Base-by-base conservation (phyloP, 225 moss, liverwort and hornwort genomes). In the Pleurozium schreberi region DNA sequence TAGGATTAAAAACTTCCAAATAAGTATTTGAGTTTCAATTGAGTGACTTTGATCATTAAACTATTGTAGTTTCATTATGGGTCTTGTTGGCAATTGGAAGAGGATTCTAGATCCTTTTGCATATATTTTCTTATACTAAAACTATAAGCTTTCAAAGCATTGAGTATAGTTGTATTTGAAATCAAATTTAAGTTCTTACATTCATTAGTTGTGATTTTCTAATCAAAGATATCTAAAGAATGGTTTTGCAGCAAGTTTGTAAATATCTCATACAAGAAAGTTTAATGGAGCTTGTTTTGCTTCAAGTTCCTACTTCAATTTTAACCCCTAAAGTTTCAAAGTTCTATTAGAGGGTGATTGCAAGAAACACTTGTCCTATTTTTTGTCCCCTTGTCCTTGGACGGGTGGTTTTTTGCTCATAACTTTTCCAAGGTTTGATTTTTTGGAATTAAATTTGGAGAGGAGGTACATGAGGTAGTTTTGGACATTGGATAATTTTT, bases 231-330 rank as follows among this genome's bases (percentile, higher is more conserved):
- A 31, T 73, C 12, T 2, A 75, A 7, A 19, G 7, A 2, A 16
- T 75, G 33, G 31, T 31, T 49, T 31, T 45, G n/a, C 0, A 49
- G 2, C 1, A 49, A 75, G 7, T 2, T 12, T 75, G 19, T 5
- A 31, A 31, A 49, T 19, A 75, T 49, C 7, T 17, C 6, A 49
- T 31, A 75, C 19, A 49, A 75, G 4, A 31, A 75, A 75, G 16
- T 1, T 75, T 12, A 31, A 31, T 3, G 0, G 1, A 31, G 11
- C 12, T 19, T 11, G 4, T n/a, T 74, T 47, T 47, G 1, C 18
- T 74, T 45, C 73, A 73, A 17, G 6, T 45, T 28, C 6, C 17
- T 45, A 30, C 2, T 73, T 73, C 11, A 19, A 74, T 30, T 30
- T 71, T 30, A 47, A 30, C 3, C 11, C 7, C 10, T 43, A n/a